phyloP scores from a whole-genome alignment of 140 eudicot species.

The Cichorium intybus region DNA sequence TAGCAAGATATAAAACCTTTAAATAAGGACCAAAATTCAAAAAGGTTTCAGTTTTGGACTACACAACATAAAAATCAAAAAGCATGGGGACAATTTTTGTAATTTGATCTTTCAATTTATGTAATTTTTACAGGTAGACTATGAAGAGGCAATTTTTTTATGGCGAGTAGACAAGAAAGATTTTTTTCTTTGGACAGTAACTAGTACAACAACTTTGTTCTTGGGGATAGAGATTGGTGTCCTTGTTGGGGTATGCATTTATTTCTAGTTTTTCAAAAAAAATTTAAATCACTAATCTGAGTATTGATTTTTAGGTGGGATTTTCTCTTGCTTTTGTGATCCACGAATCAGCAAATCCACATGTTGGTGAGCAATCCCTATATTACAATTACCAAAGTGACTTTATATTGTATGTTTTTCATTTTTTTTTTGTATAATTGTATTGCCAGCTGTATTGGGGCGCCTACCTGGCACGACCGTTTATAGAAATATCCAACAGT shows the following conservation, averaged over 20 bases:
- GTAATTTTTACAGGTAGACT: constrained; percentile 73
- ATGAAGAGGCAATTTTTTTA: constrained; percentile 86
- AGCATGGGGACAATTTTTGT: too few species aligned
- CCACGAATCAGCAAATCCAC: constrained; percentile 99
- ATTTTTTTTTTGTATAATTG: constrained; percentile 11
- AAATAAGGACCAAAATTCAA: too few species aligned
- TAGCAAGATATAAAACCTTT: too few species aligned
- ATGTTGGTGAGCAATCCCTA: constrained; percentile 75
- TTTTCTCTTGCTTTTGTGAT: constrained; percentile 98
- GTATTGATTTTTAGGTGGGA: constrained; percentile 61
- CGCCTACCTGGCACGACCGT: constrained; percentile 98
- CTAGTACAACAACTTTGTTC: constrained; percentile 77
- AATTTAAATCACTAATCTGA: constrained; percentile 18
- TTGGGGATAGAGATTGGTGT: constrained; percentile 97
- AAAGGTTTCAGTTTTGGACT: too few species aligned
- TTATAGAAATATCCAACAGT: constrained; percentile 83
- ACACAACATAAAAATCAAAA: too few species aligned
- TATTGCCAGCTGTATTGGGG: constrained; percentile 81
- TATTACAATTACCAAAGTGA: too few species aligned
- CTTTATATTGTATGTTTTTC: neutral
- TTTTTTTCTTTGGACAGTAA: constrained; percentile 86
- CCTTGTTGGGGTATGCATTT: constrained; percentile 82
- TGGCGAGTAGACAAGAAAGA: constrained; percentile 94
- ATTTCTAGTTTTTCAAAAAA: neutral
- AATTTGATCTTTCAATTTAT: too few species aligned